A percentile compares a stretch with the other conserved stretches of the same genome.
These are phyloP conservation scores for Canariomyces notabilis DNA, from an alignment of 2,329 filamentous ascomycete species.

Conservation along the genomic window DNA sequence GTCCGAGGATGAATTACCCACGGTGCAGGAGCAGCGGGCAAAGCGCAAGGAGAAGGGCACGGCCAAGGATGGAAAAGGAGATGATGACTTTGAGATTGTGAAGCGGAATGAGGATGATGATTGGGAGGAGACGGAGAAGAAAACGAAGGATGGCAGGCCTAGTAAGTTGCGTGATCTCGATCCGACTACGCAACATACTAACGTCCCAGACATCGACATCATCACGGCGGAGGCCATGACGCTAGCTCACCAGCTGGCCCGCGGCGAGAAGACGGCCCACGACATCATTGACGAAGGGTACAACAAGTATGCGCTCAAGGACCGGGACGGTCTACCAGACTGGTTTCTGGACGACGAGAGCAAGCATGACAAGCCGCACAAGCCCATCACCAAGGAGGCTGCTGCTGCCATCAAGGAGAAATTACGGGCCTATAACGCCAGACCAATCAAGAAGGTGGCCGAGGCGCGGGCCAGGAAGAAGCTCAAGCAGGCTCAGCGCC, in stretches of 20 bases:
- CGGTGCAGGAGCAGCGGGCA: constrained; percentile 22
- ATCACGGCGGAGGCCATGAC: constrained; percentile 99
- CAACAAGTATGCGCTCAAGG: constrained; percentile 88
- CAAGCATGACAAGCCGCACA: constrained; percentile 75
- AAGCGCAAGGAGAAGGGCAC: constrained; percentile 27
- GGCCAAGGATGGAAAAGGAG: constrained; percentile 31
- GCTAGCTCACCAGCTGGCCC: constrained; percentile 84
- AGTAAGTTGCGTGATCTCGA: constrained; percentile 37
- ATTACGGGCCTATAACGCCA: constrained; percentile 82
- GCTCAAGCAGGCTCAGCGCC: constrained; percentile 80
- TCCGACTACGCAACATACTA: constrained; percentile 10
- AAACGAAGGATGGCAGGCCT: constrained; percentile 57
- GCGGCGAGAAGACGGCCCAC: constrained; percentile 71
- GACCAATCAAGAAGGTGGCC: constrained; percentile 97
- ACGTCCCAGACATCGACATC: constrained; percentile 77
- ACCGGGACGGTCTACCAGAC: constrained; percentile 85
- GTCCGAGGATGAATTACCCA: constrained; percentile 25
- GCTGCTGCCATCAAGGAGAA: constrained; percentile 94
- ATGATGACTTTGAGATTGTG: constrained; percentile 57
- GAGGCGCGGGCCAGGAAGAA: constrained; percentile 97
- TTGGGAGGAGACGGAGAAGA: constrained; percentile 64
- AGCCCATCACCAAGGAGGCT: constrained; percentile 87
- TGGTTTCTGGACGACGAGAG: constrained; percentile 96
- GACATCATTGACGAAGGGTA: constrained; percentile 88
- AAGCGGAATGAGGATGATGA: constrained; percentile 41